Percentiles rank a stretch among this genome's conserved stretches.
phyloP scores from a whole-genome alignment of 495 filamentous ascomycete species.

The Polyplosphaeria fusca region DNA sequence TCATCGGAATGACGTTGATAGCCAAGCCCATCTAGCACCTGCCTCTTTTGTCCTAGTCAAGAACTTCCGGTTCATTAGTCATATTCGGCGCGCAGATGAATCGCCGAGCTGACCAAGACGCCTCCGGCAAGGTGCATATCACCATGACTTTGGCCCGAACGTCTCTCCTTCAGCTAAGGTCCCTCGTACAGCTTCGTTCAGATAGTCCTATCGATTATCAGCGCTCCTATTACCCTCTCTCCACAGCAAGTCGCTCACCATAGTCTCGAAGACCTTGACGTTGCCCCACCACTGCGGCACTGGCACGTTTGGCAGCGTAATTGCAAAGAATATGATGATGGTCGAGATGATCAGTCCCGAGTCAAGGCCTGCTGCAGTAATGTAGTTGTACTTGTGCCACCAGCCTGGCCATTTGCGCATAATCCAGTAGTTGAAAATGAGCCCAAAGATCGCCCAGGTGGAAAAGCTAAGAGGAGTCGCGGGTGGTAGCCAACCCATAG shows the following conservation, averaged over 20 bases:
- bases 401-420: slow-evolving; percentile 61
- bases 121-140: not conserved
- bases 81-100: too few relatives aligned
- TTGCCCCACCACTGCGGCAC: slow-evolving; percentile 69
- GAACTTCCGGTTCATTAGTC: too few relatives aligned
- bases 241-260: slow-evolving; percentile 41
- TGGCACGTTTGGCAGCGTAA: slow-evolving; percentile 52
- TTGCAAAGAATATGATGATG: slow-evolving; percentile 67
- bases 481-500: slow-evolving; percentile 48
- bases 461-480: slow-evolving; percentile 54
- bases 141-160: slow-evolving; percentile 33
- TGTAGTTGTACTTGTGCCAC: slow-evolving; percentile 79
- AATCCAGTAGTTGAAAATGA: slow-evolving; percentile 64
- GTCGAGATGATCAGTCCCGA: slow-evolving; percentile 63
- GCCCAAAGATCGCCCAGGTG: slow-evolving; percentile 66
- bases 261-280: slow-evolving; percentile 44
- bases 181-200: slow-evolving; percentile 42
- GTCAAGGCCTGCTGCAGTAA: slow-evolving; percentile 69
- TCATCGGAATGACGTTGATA: slow-evolving; percentile 19
- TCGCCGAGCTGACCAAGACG: too few relatives aligned
- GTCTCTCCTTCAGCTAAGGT: slow-evolving; percentile 34
- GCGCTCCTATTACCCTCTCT: not conserved
- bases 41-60: not conserved
- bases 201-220: slow-evolving; percentile 33
- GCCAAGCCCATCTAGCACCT: slow-evolving; percentile 1